phyloP scores from a whole-genome alignment of 139 green algal species.

The Yamagishiella unicocca region DNA sequence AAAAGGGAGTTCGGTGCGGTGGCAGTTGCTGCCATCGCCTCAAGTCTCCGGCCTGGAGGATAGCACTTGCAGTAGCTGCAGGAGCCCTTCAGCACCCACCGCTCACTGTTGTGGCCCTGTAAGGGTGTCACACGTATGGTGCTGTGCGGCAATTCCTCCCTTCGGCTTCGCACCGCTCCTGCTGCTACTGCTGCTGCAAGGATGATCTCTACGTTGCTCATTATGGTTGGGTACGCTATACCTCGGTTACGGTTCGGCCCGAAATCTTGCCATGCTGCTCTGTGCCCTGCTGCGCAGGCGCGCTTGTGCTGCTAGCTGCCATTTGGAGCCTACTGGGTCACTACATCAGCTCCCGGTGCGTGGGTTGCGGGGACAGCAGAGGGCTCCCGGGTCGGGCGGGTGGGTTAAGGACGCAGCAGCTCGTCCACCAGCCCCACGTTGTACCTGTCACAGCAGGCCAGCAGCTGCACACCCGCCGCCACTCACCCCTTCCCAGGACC shows the following conservation, averaged over 20 bases:
- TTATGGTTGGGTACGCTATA: too few species aligned
- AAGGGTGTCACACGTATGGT: too few species aligned
- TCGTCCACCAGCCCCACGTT: neutral
- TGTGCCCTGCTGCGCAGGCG: slow-evolving; percentile 44
- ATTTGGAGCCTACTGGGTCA: slow-evolving; percentile 72
- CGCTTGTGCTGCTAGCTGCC: slow-evolving; percentile 76
- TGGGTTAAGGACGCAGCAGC: neutral
- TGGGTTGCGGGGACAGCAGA: neutral
- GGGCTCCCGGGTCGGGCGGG: neutral
- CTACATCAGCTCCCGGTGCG: slow-evolving; percentile 60
- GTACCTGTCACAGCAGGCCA: too few species aligned
- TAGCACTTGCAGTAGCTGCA: too few species aligned
- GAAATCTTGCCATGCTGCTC: neutral
- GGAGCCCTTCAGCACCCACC: too few species aligned
- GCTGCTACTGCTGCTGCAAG: neutral
- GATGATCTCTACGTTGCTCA: neutral
- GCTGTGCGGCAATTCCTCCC: neutral
- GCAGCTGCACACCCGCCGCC: neutral
- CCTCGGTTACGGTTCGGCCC: too few species aligned
- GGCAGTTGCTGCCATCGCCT: too few species aligned
- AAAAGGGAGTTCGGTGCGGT: too few species aligned
- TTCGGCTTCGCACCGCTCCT: neutral
- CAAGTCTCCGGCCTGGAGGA: too few species aligned
- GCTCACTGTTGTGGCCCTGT: too few species aligned
- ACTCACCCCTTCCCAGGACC: neutral